These are phyloP conservation scores for Epichloe sp. DNA, from an alignment of 2,329 filamentous ascomycete species.

Conservation along the genomic window DNA sequence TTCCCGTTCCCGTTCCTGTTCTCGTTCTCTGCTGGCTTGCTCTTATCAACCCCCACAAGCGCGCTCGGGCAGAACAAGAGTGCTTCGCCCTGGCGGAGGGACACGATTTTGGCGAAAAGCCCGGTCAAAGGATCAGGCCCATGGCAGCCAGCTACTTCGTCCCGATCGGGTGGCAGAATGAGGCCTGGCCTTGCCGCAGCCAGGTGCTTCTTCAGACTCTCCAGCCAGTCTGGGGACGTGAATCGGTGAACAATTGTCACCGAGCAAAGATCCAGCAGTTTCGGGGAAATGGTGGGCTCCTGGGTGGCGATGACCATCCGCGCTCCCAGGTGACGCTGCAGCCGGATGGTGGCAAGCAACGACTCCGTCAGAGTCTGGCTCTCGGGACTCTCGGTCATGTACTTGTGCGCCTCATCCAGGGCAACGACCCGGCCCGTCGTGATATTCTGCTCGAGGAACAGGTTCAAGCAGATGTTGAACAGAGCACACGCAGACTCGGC, in stretches of 20 bases:
- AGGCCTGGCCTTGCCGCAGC: constrained; percentile 17
- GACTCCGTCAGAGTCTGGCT: constrained; percentile 45
- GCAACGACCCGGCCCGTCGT: constrained; percentile 47
- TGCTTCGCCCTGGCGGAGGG: constrained; percentile 30
- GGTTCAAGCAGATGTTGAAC: constrained; percentile 56
- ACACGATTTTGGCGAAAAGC: constrained; percentile 29
- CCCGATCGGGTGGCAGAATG: not conserved
- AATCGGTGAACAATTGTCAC: constrained; percentile 64
- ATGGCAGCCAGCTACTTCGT: not conserved
- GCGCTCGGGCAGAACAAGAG: constrained; percentile 34
- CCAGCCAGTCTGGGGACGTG: constrained; percentile 50
- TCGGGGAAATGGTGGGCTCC: constrained; percentile 58
- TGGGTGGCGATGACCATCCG: constrained; percentile 64
- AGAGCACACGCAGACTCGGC: constrained; percentile 53
- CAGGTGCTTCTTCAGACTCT: constrained; percentile 29
- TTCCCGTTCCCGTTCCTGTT: not conserved
- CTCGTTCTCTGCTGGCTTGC: not conserved
- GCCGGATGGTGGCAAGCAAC: constrained; percentile 49
- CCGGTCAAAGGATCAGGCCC: constrained; percentile 8
- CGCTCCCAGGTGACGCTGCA: constrained; percentile 56
- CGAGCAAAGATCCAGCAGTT: constrained; percentile 57
- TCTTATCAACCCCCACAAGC: constrained; percentile 15
- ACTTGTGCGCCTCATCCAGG: constrained; percentile 70
- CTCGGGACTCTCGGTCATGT: constrained; percentile 44
- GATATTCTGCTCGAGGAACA: constrained; percentile 44